phyloP scores from a whole-genome alignment of 2,329 filamentous ascomycete species.

The Pseudophaeomoniella oleicola region DNA sequence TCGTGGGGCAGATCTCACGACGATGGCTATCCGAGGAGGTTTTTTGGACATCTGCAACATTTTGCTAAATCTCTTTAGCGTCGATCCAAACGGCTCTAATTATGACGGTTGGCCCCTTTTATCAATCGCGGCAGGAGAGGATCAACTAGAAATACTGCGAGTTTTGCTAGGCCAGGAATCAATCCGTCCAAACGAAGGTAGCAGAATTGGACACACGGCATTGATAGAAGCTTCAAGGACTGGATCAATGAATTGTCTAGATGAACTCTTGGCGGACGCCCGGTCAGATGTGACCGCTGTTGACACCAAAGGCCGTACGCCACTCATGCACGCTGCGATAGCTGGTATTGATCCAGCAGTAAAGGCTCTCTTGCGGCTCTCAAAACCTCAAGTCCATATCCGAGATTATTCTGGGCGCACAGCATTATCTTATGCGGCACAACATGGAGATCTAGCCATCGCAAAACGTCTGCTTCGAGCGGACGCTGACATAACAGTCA shows the following conservation, averaged over 20 bases:
- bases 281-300: slow-evolving; percentile 5
- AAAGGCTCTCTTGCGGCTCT: slow-evolving; percentile 1
- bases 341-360: slow-evolving; percentile 2
- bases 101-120: slow-evolving; percentile 2
- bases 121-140: slow-evolving; percentile 3
- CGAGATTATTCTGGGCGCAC: slow-evolving; percentile 4
- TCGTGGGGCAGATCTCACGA: slow-evolving; percentile 1
- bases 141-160: slow-evolving; percentile 5
- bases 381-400: slow-evolving; percentile 3
- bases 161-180: slow-evolving; percentile 2
- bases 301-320: slow-evolving; percentile 5
- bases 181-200: slow-evolving; percentile 3
- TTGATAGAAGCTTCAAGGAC: slow-evolving; percentile 3
- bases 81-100: slow-evolving; percentile 5
- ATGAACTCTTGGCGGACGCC: slow-evolving; percentile 4
- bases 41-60: slow-evolving; percentile 3
- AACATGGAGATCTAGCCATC: slow-evolving; percentile 1
- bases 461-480: slow-evolving; percentile 2
- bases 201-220: slow-evolving; percentile 2
- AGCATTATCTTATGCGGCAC: slow-evolving; percentile 5
- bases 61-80: slow-evolving; percentile 2
- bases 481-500: slow-evolving; percentile 1
- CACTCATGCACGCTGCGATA: slow-evolving; percentile 5
- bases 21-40: slow-evolving; percentile 5
- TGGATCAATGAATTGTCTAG: slow-evolving; percentile 4